Evolutionary conservation across 495 filamentous ascomycete genomes (phyloP).

Genomic region (Gamarada debralockiae): DNA sequence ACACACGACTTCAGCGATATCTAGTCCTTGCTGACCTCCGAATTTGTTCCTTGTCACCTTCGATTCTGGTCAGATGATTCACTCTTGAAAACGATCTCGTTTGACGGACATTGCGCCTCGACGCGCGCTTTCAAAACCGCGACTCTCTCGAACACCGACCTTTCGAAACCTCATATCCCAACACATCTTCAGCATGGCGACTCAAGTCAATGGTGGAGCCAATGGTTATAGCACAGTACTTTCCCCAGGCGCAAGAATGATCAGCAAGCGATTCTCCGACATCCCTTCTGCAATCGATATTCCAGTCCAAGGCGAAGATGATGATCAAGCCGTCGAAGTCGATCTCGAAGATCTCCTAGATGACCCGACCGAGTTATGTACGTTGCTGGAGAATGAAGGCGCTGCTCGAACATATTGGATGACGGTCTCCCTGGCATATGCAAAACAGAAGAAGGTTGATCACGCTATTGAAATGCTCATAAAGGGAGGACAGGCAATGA

Average conservation of each 20-base stretch:
- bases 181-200: constrained; percentile 39
- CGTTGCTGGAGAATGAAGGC: constrained; percentile 85
- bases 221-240: constrained; percentile 17
- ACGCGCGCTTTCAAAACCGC: neutral
- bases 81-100: neutral
- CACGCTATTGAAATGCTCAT: constrained; percentile 91
- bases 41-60: no score
- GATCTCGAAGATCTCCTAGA: constrained; percentile 86
- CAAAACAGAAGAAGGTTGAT: constrained; percentile 88
- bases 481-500: constrained; percentile 73
- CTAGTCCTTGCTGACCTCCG: no score
- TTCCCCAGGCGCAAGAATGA: constrained; percentile 14
- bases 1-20: no score
- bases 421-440: constrained; percentile 93
- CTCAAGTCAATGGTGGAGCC: constrained; percentile 49
- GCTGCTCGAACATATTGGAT: constrained; percentile 90
- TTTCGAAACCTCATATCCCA: neutral
- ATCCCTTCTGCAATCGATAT: constrained; percentile 89
- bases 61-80: neutral
- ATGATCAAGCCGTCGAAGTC: constrained; percentile 84
- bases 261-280: constrained; percentile 69
- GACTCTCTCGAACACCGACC: neutral
- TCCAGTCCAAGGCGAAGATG: constrained; percentile 74
- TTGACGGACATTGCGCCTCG: neutral
- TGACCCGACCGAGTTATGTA: constrained; percentile 93